phyloP scores from a whole-genome alignment of 352 stramenopile species.

The Pythium myriotylum region DNA sequence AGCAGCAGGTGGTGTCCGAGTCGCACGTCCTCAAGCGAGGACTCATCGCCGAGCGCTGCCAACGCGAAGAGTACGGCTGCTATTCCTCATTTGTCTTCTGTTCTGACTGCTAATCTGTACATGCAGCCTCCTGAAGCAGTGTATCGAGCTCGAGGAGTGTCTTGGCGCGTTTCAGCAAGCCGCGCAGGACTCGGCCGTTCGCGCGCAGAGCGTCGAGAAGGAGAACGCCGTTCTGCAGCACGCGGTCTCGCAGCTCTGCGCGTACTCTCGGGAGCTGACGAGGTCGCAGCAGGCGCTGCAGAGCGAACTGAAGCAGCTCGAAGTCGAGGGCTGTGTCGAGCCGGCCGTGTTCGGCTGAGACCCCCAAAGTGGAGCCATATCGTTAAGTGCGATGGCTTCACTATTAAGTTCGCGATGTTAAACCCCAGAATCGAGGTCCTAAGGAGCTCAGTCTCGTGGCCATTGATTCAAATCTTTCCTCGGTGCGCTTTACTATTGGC shows the following conservation, averaged over 20 bases:
- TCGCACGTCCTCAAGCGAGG: slow-evolving; percentile 47
- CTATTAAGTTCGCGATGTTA: slow-evolving; percentile 13
- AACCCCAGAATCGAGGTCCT: slow-evolving; percentile 13
- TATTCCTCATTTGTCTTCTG: too few species aligned
- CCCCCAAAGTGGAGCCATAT: too few species aligned
- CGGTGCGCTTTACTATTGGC: slow-evolving; percentile 7
- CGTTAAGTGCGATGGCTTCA: slow-evolving; percentile 24
- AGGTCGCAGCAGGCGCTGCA: slow-evolving; percentile 49
- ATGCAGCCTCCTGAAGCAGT: slow-evolving; percentile 51
- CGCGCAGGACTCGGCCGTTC: slow-evolving; percentile 35
- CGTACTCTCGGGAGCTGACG: slow-evolving; percentile 53
- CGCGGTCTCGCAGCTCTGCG: slow-evolving; percentile 50
- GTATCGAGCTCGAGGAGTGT: slow-evolving; percentile 54
- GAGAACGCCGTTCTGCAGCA: slow-evolving; percentile 56
- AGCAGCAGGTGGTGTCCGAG: slow-evolving; percentile 25
- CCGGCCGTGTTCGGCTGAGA: slow-evolving; percentile 51
- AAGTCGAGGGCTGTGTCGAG: slow-evolving; percentile 43
- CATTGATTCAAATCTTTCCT: slow-evolving; percentile 19
- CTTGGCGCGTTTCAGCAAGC: slow-evolving; percentile 42
- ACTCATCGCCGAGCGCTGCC: slow-evolving; percentile 56
- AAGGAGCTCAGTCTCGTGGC: neutral
- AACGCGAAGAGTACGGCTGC: slow-evolving; percentile 51
- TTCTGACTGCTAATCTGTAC: too few species aligned
- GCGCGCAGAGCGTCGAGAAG: slow-evolving; percentile 41
- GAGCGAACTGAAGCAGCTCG: slow-evolving; percentile 51